A percentile compares a stretch with the other conserved stretches of the same genome.
Conservation (phyloP, 2,329 filamentous ascomycete species). For the Teratosphaeria pseudoeucalypti region DNA sequence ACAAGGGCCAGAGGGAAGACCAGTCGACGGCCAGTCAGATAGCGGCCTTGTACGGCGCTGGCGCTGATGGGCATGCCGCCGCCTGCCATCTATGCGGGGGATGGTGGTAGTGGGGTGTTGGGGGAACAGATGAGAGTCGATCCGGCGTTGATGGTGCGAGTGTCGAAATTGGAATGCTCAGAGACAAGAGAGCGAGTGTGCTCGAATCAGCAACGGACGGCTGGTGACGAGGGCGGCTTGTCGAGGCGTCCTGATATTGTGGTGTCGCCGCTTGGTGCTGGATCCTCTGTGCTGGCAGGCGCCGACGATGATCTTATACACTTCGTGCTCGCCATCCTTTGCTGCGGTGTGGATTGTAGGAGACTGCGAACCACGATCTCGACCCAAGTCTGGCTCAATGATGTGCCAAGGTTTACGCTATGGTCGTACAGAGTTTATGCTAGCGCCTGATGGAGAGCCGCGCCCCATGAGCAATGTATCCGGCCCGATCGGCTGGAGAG, state of each 20-base stretch:
- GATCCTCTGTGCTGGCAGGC: background rate
- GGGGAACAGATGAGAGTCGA: background rate
- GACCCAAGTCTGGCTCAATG: background rate
- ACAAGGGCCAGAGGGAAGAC: conserved; percentile 40
- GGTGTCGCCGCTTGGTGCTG: background rate
- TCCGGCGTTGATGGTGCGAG: background rate
- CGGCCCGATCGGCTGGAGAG: background rate
- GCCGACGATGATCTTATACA: background rate
- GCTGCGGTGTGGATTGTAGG: background rate
- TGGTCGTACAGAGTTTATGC: background rate
- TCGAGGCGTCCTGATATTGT: background rate
- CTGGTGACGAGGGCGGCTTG: conserved; percentile 5
- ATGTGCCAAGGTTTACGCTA: background rate
- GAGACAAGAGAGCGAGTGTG: background rate
- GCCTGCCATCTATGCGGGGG: conserved; percentile 29
- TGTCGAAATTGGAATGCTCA: background rate
- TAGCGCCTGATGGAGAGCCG: background rate
- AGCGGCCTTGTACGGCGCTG: conserved; percentile 29
- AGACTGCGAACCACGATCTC: background rate
- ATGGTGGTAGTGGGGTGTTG: background rate
- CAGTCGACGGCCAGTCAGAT: conserved; percentile 35
- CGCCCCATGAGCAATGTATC: background rate
- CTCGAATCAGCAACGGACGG: conserved; percentile 12
- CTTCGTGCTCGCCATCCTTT: background rate
- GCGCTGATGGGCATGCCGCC: conserved; percentile 31